Evolutionary conservation across 2,329 filamentous ascomycete genomes (phyloP).

Genomic region (Alternaria sp.): DNA sequence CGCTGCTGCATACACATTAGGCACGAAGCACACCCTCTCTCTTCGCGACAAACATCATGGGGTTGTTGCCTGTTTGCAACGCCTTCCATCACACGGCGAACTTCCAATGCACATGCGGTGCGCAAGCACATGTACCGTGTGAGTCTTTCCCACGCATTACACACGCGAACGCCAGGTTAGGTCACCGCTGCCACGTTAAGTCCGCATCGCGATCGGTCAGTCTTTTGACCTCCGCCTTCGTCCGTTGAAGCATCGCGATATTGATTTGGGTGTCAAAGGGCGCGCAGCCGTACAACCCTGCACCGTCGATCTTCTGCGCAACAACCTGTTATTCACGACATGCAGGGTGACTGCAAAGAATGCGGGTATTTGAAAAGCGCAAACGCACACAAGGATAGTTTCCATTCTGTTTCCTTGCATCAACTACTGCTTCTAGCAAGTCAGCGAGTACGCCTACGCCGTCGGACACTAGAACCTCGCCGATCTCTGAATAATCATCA

Average conservation of each 20-base stretch:
- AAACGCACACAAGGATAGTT: background rate
- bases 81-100: background rate
- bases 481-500: conserved; percentile 20
- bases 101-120: background rate
- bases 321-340: background rate
- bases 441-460: background rate
- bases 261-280: conserved; percentile 1
- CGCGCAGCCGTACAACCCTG: background rate
- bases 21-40: background rate
- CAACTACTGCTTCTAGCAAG: background rate
- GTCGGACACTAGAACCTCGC: conserved; percentile 5
- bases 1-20: background rate
- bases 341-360: conserved; percentile 7
- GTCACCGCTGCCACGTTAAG: background rate
- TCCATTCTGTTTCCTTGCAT: background rate
- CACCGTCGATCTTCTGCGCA: background rate
- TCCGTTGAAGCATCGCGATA: background rate
- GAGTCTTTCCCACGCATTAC: background rate
- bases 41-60: background rate
- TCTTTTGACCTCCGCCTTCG: background rate
- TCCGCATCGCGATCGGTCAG: background rate
- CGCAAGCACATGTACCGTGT: background rate
- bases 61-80: background rate
- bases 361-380: background rate
- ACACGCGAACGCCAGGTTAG: background rate